These are phyloP conservation scores for Phaeosphaeria sp. DNA, from an alignment of 2,329 filamentous ascomycete species.

Conservation along the genomic window DNA sequence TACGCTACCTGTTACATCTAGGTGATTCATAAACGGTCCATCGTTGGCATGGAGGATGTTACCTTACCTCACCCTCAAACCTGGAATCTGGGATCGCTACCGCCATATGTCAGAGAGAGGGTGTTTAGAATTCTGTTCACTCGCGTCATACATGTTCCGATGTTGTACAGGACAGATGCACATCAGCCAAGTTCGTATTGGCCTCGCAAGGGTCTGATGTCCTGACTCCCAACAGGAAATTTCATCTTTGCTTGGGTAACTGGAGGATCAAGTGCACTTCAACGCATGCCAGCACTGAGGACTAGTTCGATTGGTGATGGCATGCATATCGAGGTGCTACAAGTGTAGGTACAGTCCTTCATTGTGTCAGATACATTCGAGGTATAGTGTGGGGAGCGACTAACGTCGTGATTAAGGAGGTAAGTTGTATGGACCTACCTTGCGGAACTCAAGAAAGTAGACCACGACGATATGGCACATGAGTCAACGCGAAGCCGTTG, in stretches of 20 bases:
- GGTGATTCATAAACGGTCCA: constrained; percentile 16
- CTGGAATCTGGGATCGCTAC: constrained; percentile 39
- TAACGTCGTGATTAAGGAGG: neutral
- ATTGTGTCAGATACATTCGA: neutral
- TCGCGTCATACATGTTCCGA: constrained; percentile 12
- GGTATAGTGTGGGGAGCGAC: neutral
- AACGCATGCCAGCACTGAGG: neutral
- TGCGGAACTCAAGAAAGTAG: neutral
- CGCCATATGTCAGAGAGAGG: constrained; percentile 14
- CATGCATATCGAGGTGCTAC: neutral
- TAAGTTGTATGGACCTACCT: neutral
- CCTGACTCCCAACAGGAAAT: neutral
- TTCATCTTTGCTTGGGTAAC: neutral
- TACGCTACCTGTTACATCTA: constrained; percentile 15
- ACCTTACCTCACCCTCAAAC: constrained; percentile 38
- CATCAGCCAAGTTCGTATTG: constrained; percentile 13
- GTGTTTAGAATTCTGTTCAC: constrained; percentile 9
- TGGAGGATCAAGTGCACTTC: constrained; percentile 6
- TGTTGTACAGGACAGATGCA: constrained; percentile 25
- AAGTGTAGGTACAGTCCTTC: neutral
- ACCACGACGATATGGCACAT: neutral
- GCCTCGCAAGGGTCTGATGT: constrained; percentile 14
- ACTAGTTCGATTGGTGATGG: neutral
- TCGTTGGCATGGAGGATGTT: constrained; percentile 31
- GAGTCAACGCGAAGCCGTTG: neutral